phyloP scores from a whole-genome alignment of 352 stramenopile genomes.

The Blastocystis sp. region DNA sequence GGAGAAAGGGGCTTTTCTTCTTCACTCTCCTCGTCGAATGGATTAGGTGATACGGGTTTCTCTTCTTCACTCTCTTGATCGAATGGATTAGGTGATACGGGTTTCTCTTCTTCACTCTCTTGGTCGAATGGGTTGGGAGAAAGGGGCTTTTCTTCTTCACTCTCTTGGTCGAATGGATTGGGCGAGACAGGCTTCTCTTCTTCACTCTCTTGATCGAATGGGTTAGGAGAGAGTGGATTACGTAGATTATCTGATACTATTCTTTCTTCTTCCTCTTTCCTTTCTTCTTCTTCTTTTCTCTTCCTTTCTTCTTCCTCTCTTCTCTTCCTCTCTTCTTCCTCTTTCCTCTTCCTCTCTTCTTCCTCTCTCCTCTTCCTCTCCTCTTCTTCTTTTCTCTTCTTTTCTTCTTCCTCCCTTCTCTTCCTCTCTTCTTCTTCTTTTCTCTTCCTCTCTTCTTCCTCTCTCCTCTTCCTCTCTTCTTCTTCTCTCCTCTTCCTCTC shows the following conservation, averaged over 20 bases:
- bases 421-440: slow-evolving; percentile 13
- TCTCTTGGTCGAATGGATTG: not conserved
- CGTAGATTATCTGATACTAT: not conserved
- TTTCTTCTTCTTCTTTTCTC: not conserved
- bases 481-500: slow-evolving; percentile 30
- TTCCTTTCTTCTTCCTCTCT: not conserved
- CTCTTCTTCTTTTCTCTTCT: not conserved
- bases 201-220: not conserved
- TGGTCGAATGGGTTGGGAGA: not conserved
- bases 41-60: not conserved
- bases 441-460: slow-evolving; percentile 44
- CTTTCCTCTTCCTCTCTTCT: not conserved
- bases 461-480: slow-evolving; percentile 37
- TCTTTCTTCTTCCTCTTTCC: not conserved
- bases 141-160: not conserved
- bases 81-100: not conserved
- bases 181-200: not conserved
- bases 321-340: not conserved
- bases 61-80: not conserved
- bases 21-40: not conserved
- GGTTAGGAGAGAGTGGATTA: slow-evolving; percentile 10
- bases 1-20: not conserved
- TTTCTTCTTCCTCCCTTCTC: slow-evolving; percentile 7
- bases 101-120: not conserved
- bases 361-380: not conserved